Evolutionary conservation across 2,329 filamentous ascomycete genomes (phyloP).

Genomic region (Metarhizium anisopliae): DNA sequence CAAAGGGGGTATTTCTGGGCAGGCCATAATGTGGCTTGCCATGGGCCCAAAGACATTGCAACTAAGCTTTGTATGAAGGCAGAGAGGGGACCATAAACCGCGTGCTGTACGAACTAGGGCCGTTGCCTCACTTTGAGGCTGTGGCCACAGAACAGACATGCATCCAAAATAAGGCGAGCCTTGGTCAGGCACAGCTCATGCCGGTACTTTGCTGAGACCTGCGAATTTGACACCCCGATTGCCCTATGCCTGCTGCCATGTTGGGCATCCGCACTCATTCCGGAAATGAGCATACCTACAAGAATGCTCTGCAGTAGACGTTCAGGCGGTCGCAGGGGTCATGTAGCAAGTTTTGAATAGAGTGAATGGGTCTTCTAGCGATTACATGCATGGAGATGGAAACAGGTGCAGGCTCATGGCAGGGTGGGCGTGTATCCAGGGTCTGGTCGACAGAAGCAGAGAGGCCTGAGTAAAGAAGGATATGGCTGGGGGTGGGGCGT

Average conservation of each 20-base stretch:
- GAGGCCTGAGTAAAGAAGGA: background rate
- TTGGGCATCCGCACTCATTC: background rate
- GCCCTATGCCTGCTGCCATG: background rate
- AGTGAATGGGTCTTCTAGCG: background rate
- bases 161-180: background rate
- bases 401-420: background rate
- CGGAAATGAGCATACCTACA: background rate
- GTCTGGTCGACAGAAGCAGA: background rate
- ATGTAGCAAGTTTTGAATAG: background rate
- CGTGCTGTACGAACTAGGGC: background rate
- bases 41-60: background rate
- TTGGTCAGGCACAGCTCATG: background rate
- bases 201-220: background rate
- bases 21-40: constrained; percentile 2
- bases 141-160: background rate
- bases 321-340: background rate
- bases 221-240: background rate
- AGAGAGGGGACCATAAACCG: background rate
- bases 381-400: background rate
- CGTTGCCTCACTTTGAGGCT: background rate
- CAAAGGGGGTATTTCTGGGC: background rate
- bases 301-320: background rate
- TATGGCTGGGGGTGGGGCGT: background rate
- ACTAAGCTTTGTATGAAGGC: background rate
- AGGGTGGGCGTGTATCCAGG: background rate